These are phyloP conservation scores for Neonectria punicea DNA, from an alignment of 2,329 filamentous ascomycete genomes.

Conservation along the genomic window DNA sequence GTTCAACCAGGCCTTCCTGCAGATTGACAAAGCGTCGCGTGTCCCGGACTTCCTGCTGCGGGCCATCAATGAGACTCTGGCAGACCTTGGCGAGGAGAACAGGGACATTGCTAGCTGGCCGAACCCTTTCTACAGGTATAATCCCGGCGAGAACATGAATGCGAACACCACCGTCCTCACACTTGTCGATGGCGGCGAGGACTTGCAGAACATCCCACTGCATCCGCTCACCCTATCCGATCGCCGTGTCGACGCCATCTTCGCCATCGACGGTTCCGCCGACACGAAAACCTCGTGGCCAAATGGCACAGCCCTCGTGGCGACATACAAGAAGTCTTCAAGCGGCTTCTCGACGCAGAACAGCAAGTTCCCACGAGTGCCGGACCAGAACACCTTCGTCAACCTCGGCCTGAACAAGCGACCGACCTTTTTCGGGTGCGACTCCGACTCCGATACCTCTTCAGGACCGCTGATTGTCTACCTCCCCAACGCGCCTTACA, in stretches of 20 bases:
- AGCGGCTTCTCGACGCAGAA: constrained; percentile 66
- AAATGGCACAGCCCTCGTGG: constrained; percentile 79
- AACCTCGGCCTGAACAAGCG: constrained; percentile 78
- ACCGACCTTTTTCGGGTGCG: constrained; percentile 85
- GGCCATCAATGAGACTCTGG: constrained; percentile 63
- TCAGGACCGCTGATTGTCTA: constrained; percentile 78
- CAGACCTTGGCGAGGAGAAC: constrained; percentile 64
- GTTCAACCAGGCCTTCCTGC: constrained; percentile 81
- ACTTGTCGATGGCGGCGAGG: constrained; percentile 82
- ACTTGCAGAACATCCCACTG: constrained; percentile 82
- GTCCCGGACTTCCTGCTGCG: constrained; percentile 61
- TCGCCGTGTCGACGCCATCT: constrained; percentile 82
- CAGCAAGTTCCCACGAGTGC: constrained; percentile 77
- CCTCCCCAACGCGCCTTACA: constrained; percentile 83
- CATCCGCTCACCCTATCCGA: constrained; percentile 79
- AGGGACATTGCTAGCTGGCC: constrained; percentile 81
- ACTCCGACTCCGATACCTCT: constrained; percentile 59
- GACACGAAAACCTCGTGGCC: constrained; percentile 78
- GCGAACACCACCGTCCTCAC: constrained; percentile 66
- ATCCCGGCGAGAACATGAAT: constrained; percentile 67
- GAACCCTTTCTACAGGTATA: constrained; percentile 79
- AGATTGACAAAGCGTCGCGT: constrained; percentile 53
- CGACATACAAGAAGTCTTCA: constrained; percentile 76
- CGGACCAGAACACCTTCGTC: constrained; percentile 80
- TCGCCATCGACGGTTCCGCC: constrained; percentile 81